Conservation (phyloP, 768 basidiomycete species). For the Amanita pallidorosea region DNA sequence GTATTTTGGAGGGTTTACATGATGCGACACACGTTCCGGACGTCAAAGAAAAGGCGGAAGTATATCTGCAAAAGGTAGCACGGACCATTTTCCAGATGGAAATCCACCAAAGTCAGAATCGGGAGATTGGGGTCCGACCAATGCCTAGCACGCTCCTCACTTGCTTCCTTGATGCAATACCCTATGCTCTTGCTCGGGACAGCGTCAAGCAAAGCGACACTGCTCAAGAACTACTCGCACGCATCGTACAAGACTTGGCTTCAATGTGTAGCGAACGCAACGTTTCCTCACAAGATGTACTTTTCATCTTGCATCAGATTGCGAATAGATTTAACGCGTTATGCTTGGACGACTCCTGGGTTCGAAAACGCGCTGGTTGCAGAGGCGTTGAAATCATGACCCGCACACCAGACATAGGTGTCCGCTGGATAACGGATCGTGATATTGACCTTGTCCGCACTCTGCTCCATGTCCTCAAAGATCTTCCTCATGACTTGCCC, state of each 20-base stretch:
- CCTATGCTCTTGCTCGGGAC: slow-evolving; percentile 63
- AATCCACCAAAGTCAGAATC: slow-evolving; percentile 45
- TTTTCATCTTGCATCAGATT: slow-evolving; percentile 69
- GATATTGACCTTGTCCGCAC: slow-evolving; percentile 87
- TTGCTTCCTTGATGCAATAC: slow-evolving; percentile 73
- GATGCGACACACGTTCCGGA: slow-evolving; percentile 66
- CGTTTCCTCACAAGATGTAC: slow-evolving; percentile 42
- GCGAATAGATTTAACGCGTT: slow-evolving; percentile 75
- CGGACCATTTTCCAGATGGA: slow-evolving; percentile 68
- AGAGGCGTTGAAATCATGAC: slow-evolving; percentile 77
- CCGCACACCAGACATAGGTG: slow-evolving; percentile 55
- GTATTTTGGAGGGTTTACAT: slow-evolving; percentile 65
- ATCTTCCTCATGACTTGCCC: slow-evolving; percentile 85
- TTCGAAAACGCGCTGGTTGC: slow-evolving; percentile 82
- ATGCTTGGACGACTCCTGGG: slow-evolving; percentile 89
- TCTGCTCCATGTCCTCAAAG: slow-evolving; percentile 85
- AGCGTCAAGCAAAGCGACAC: slow-evolving; percentile 47
- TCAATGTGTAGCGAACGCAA: slow-evolving; percentile 36
- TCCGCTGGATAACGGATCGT: slow-evolving; percentile 74
- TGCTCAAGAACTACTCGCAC: slow-evolving; percentile 48
- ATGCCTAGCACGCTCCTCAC: slow-evolving; percentile 48
- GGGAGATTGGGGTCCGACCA: slow-evolving; percentile 40
- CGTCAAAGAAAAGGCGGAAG: slow-evolving; percentile 55
- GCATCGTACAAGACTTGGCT: slow-evolving; percentile 60
- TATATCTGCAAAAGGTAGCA: slow-evolving; percentile 60